phyloP scores from a whole-genome alignment of 352 stramenopile species.

The Halophytophthora batemanensis region DNA sequence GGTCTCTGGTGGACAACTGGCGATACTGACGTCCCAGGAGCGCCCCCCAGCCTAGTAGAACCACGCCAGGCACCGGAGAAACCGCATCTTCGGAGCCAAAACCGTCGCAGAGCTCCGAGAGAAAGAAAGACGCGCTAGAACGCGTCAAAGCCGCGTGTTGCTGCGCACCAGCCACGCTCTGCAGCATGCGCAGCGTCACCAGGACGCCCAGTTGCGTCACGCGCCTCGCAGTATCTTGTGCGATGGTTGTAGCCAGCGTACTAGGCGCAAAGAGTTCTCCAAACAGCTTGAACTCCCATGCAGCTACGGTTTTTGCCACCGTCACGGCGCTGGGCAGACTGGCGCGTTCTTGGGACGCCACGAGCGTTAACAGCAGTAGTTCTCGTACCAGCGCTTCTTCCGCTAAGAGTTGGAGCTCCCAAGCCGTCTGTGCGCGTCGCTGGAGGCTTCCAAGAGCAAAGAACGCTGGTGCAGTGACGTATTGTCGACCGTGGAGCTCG shows the following conservation, averaged over 20 bases:
- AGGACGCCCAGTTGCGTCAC: conserved; percentile 36
- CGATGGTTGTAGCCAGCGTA: conserved; percentile 15
- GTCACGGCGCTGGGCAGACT: conserved; percentile 27
- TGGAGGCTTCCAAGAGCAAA: conserved; percentile 22
- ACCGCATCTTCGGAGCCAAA: conserved; percentile 4
- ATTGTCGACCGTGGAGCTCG: conserved; percentile 48
- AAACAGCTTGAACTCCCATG: conserved; percentile 32
- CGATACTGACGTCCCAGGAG: conserved; percentile 46
- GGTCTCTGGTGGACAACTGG: conserved; percentile 8
- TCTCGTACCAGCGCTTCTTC: conserved; percentile 62
- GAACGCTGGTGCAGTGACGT: conserved; percentile 31
- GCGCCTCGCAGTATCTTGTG: conserved; percentile 15
- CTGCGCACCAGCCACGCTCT: conserved; percentile 15
- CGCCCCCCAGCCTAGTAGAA: conserved; percentile 51
- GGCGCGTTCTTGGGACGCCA: conserved; percentile 36
- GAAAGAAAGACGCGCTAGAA: conserved; percentile 30
- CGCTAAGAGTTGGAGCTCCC: conserved; percentile 57
- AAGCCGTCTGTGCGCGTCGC: conserved; percentile 32
- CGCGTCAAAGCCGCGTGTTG: conserved; percentile 17
- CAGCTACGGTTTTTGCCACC: conserved; percentile 33
- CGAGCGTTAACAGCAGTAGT: conserved; percentile 47
- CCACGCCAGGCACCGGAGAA: conserved; percentile 36
- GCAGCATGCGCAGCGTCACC: conserved; percentile 31
- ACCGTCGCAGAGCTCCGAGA: conserved; percentile 15
- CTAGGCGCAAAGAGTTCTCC: conserved; percentile 28